Percentiles rank a stretch among this genome's conserved stretches.
Conservation (phyloP, 1,284 basidiomycete species). For the Tylopilus sp. region DNA sequence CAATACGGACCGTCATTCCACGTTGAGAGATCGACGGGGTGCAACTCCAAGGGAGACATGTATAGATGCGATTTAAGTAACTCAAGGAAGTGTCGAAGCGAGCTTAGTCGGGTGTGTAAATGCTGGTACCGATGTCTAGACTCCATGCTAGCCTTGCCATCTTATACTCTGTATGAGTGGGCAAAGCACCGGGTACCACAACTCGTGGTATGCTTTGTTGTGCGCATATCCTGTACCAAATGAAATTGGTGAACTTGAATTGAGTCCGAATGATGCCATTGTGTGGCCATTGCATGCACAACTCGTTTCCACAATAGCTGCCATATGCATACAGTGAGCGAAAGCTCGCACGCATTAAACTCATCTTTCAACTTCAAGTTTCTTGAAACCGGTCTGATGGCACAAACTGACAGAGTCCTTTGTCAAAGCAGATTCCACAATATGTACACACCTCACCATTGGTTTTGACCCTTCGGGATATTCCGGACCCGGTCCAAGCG, state of each 20-base stretch:
- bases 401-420: too few species aligned
- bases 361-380: too few species aligned
- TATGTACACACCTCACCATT: too few species aligned
- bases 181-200: constrained; percentile 26
- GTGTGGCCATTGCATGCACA: too few species aligned
- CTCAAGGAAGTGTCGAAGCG: not conserved
- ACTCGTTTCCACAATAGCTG: too few species aligned
- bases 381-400: too few species aligned
- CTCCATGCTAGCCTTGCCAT: not conserved
- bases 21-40: constrained; percentile 35
- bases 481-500: too few species aligned
- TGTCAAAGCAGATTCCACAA: too few species aligned
- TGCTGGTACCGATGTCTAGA: not conserved
- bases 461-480: too few species aligned
- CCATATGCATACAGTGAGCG: too few species aligned
- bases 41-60: constrained; percentile 25
- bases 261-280: too few species aligned
- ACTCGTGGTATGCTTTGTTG: constrained; percentile 33
- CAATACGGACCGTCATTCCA: constrained; percentile 39
- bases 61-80: not conserved
- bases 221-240: constrained; percentile 15
- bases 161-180: constrained; percentile 35
- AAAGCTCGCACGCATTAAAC: too few species aligned
- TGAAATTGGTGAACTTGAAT: constrained; percentile 14
- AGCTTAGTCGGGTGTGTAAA: not conserved